Percentiles rank a stretch among this genome's conserved stretches.
phyloP scores from a whole-genome alignment of 192 early-diverging fungal species.

The Coemansia sp. region DNA sequence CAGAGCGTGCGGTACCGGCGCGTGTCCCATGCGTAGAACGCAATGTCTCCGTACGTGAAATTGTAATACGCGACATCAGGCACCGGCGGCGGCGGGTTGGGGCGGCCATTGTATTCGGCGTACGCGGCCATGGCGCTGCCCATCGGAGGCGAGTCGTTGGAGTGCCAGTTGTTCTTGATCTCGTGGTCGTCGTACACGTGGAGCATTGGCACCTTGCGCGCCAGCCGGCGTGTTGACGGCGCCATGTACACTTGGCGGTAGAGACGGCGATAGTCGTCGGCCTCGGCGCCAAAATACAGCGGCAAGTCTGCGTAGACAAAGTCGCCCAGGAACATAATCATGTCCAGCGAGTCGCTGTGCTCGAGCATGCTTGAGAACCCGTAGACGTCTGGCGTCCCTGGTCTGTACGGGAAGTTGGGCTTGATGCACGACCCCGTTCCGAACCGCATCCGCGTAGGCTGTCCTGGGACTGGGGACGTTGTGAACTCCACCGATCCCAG shows the following conservation, averaged over 20 bases:
- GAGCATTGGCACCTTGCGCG: slow-evolving; percentile 47
- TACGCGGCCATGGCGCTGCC: slow-evolving; percentile 49
- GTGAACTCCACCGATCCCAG: slow-evolving; percentile 42
- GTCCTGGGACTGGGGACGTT: slow-evolving; percentile 26
- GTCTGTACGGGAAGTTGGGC: slow-evolving; percentile 55
- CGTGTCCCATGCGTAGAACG: slow-evolving; percentile 57
- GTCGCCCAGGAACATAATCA: slow-evolving; percentile 59
- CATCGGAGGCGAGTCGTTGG: slow-evolving; percentile 37
- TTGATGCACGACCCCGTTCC: slow-evolving; percentile 58
- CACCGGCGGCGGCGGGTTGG: slow-evolving; percentile 33
- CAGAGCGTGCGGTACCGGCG: slow-evolving; percentile 58
- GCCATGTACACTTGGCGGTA: slow-evolving; percentile 54
- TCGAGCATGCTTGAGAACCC: slow-evolving; percentile 49
- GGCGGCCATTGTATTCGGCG: slow-evolving; percentile 52
- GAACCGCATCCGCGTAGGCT: slow-evolving; percentile 37
- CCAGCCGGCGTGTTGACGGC: slow-evolving; percentile 29
- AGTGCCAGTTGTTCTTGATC: slow-evolving; percentile 59
- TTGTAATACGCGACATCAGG: slow-evolving; percentile 45
- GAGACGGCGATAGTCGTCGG: slow-evolving; percentile 52
- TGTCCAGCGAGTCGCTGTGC: slow-evolving; percentile 39
- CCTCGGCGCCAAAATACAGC: slow-evolving; percentile 36
- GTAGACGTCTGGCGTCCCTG: slow-evolving; percentile 31
- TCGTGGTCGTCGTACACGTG: slow-evolving; percentile 62
- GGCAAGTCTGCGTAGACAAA: slow-evolving; percentile 60
- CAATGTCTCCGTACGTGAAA: slow-evolving; percentile 52